A percentile compares a stretch with the other conserved stretches of the same genome.
Conservation (phyloP, 2,329 filamentous ascomycete species). For the Claviceps arundinis region DNA sequence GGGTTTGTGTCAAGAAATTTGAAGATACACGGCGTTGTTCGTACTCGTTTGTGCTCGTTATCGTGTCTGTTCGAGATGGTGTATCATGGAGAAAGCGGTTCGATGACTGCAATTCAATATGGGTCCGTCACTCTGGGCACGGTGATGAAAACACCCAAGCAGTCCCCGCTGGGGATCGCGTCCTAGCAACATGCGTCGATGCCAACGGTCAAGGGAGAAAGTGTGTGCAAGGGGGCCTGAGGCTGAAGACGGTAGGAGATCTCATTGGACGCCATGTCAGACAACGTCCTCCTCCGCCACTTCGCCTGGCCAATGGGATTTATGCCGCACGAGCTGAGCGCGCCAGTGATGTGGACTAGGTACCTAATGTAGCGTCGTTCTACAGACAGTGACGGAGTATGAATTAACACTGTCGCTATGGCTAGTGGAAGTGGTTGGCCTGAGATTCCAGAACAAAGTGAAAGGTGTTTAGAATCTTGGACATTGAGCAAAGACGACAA, state of each 20-base stretch:
- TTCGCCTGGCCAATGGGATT: slow-evolving; percentile 3
- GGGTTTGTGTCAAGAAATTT: neutral
- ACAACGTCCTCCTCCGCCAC: neutral
- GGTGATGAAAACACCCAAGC: slow-evolving; percentile 8
- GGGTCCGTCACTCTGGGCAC: neutral
- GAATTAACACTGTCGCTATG: neutral
- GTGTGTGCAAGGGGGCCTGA: slow-evolving; percentile 8
- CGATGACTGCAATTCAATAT: neutral
- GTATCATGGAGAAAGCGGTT: slow-evolving; percentile 7
- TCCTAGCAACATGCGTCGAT: slow-evolving; percentile 8
- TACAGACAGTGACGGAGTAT: no score
- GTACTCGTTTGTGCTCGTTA: slow-evolving; percentile 3
- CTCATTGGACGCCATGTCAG: slow-evolving; percentile 9
- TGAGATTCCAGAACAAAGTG: neutral
- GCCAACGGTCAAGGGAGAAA: neutral
- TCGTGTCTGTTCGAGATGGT: slow-evolving; percentile 6
- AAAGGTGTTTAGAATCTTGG: neutral
- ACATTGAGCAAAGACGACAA: neutral
- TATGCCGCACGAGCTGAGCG: neutral
- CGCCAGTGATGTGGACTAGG: neutral
- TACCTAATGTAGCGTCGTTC: no score
- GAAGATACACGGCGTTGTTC: neutral
- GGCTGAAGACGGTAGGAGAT: neutral
- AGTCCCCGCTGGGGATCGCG: slow-evolving; percentile 4
- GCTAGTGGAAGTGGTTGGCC: neutral